These are phyloP conservation scores for Aspergillus fischeri DNA, from an alignment of 2,329 filamentous ascomycete genomes.

Conservation along the genomic window DNA sequence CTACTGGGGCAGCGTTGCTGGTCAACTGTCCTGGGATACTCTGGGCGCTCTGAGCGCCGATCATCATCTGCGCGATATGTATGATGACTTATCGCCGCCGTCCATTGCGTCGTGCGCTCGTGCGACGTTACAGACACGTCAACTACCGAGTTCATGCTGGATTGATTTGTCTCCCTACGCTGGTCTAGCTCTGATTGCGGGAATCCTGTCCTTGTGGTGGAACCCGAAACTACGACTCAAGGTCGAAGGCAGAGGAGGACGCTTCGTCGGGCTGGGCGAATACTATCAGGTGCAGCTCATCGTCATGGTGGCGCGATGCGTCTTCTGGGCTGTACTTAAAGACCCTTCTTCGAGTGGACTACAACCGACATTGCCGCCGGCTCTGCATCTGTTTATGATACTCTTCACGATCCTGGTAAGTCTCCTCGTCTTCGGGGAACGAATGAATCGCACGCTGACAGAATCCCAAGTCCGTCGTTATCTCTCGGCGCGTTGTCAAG, in stretches of 20 bases:
- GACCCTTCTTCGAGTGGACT: slow-evolving; percentile 34
- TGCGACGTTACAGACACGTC: slow-evolving; percentile 14
- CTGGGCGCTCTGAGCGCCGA: slow-evolving; percentile 28
- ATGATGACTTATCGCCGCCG: slow-evolving; percentile 8
- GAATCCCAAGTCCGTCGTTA: slow-evolving; percentile 29
- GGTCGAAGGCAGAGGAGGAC: slow-evolving; percentile 38
- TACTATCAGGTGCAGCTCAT: slow-evolving; percentile 47
- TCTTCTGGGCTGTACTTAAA: slow-evolving; percentile 42
- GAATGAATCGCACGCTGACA: slow-evolving; percentile 15
- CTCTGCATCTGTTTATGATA: slow-evolving; percentile 39
- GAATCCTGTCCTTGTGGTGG: slow-evolving; percentile 46
- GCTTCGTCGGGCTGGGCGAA: slow-evolving; percentile 39
- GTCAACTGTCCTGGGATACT: slow-evolving; percentile 42
- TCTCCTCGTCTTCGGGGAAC: slow-evolving; percentile 1
- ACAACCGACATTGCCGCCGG: slow-evolving; percentile 25
- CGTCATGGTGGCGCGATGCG: slow-evolving; percentile 41
- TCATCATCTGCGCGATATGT: slow-evolving; percentile 10
- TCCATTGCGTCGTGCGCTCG: slow-evolving; percentile 20
- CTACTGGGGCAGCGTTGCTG: slow-evolving; percentile 41
- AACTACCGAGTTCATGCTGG: slow-evolving; percentile 25
- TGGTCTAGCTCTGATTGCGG: slow-evolving; percentile 38
- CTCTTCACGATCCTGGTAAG: slow-evolving; percentile 38
- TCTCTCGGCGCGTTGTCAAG: slow-evolving; percentile 35
- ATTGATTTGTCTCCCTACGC: slow-evolving; percentile 31
- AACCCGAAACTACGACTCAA: slow-evolving; percentile 46